phyloP scores from a whole-genome alignment of 169 alveolate species.

The Plasmodium falciparum region DNA sequence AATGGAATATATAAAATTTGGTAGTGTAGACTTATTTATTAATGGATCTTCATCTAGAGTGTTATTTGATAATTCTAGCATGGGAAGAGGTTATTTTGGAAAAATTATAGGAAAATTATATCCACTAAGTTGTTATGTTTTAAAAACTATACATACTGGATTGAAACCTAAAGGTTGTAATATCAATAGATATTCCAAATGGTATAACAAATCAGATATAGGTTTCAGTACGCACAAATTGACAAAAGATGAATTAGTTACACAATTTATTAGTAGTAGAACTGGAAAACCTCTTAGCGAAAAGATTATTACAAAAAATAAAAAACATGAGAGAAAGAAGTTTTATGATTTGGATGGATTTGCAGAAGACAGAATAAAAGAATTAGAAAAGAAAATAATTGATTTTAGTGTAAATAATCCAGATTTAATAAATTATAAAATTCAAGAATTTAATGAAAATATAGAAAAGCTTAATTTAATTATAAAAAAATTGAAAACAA shows the following conservation, averaged over 20 bases:
- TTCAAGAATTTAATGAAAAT: constrained; percentile 70
- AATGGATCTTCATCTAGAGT: constrained; percentile 76
- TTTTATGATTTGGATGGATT: constrained; percentile 67
- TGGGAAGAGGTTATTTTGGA: constrained; percentile 74
- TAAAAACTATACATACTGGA: constrained; percentile 46
- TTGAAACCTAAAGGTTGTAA: constrained; percentile 62
- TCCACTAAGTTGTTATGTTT: constrained; percentile 57
- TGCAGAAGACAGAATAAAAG: constrained; percentile 24
- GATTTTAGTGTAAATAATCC: constrained; percentile 33
- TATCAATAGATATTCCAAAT: constrained; percentile 54
- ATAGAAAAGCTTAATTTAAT: constrained; percentile 31
- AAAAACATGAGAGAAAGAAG: constrained; percentile 51
- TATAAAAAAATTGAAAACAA: constrained; percentile 32
- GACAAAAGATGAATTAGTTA: constrained; percentile 52
- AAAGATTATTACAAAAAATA: constrained; percentile 55
- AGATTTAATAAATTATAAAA: constrained; percentile 54
- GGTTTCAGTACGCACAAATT: constrained; percentile 63
- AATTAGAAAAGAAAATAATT: constrained; percentile 42
- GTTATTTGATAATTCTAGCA: constrained; percentile 59
- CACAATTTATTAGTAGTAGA: constrained; percentile 67
- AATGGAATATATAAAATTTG: constrained; percentile 69
- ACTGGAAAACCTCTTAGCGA: constrained; percentile 70
- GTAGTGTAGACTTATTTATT: constrained; percentile 38
- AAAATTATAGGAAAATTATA: constrained; percentile 38
- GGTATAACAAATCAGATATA: constrained; percentile 57